phyloP scores from a whole-genome alignment of 1,284 basidiomycete species.

The Rhodotorula sp. region DNA sequence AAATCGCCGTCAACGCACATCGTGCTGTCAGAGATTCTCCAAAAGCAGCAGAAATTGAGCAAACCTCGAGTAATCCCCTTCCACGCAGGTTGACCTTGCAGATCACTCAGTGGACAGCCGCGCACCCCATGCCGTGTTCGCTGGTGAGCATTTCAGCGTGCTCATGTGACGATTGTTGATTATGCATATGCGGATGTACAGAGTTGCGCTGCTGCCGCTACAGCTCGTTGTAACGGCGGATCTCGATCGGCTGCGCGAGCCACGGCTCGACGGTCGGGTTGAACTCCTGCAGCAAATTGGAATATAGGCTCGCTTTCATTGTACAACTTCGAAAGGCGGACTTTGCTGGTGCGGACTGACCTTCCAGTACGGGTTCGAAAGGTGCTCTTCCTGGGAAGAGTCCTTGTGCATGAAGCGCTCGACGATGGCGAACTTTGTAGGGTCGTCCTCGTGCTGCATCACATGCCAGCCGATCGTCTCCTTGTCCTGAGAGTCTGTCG shows the following conservation, averaged over 20 bases:
- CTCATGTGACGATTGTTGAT: too few relatives aligned
- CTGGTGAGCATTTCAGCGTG: too few relatives aligned
- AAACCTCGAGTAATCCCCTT: too few relatives aligned
- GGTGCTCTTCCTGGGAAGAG: constrained; percentile 19
- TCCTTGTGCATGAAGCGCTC: constrained; percentile 23
- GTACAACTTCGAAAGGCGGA: not conserved
- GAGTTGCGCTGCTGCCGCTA: not conserved
- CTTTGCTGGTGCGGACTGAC: not conserved
- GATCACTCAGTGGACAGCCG: too few relatives aligned
- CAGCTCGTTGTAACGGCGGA: constrained; percentile 23
- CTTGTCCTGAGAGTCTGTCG: constrained; percentile 4
- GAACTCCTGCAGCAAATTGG: constrained; percentile 1
- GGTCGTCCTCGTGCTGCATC: constrained; percentile 19
- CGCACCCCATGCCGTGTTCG: too few relatives aligned
- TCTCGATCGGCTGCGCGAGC: constrained; percentile 19
- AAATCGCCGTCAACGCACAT: too few relatives aligned
- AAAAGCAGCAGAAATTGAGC: too few relatives aligned
- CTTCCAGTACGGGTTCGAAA: constrained; percentile 26
- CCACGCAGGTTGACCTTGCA: too few relatives aligned
- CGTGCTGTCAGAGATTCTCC: too few relatives aligned
- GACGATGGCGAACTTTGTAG: constrained; percentile 22
- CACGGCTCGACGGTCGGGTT: constrained; percentile 28
- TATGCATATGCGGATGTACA: not conserved
- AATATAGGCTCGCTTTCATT: not conserved
- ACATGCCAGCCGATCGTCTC: constrained; percentile 20